Base-by-base conservation (phyloP, 371 early-diverging fungal genomes). In the Lichtheimia hyalospora region DNA sequence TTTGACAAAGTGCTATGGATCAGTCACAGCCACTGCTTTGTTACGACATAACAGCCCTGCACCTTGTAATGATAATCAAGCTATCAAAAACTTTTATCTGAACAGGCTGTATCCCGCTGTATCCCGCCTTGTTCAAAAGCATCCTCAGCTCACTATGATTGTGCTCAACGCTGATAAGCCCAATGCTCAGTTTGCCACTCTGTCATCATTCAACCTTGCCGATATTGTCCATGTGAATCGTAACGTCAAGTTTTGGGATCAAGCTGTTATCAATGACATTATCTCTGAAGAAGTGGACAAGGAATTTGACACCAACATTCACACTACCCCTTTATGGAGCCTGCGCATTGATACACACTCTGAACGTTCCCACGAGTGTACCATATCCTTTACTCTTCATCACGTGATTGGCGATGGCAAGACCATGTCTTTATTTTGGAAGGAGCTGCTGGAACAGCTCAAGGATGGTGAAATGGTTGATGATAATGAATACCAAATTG, bases 341-440 rank as follows among this genome's bases (percentile, higher is more conserved):
- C 52, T 79, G 5, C 46, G 46, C 25, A 20, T 66, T 64, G 20
- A 51, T 55, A 18, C 54, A 43, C 56, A 59, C 48, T 49, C 53
- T n/a, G 52, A 54, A 12, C 41, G 64, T 16, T 39, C 42, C 12
- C 51, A 61, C 5, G 58, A 52, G 48, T 67, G 66, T n/a, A 16
- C 34, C 25, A 50, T 71, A 1, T 57, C 51, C 0, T 61, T 69
- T 5, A 57, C 63, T 2, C 46, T 63, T 3, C 67, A 74, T 12
- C 80, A 79, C 43, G 54, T 64, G 8, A 66, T 75, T 34, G 58
- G 43, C 4, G 77, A 79, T 34, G 80, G 80, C n/a, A 68, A 62
- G 58, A 74, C 71, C 57, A 50, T 74, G 24, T 40, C 54, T 0
- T 57, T 64, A 0, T 71, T 79, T 46, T 73, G 69, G 71, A 46